Conservation (phyloP, 345 rosid species). For the Populus tremula region DNA sequence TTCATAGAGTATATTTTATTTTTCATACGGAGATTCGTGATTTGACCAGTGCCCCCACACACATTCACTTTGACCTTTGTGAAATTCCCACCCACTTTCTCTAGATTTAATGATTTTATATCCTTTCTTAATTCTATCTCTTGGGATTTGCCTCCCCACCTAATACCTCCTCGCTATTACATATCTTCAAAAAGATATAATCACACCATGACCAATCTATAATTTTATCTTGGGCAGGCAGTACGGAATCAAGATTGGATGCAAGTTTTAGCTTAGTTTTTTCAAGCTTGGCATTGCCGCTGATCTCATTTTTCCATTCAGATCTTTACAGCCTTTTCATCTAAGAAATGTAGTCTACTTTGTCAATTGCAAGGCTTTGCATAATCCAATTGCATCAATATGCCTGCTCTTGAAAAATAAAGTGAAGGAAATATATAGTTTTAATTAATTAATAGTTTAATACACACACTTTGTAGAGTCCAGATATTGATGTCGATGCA, state of each 20-base stretch:
- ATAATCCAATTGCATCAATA: no score
- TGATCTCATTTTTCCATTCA: no score
- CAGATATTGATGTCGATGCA: not conserved
- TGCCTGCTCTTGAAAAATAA: no score
- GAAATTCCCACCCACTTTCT: not conserved
- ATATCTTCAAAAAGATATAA: not conserved
- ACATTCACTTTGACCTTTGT: not conserved
- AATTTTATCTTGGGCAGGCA: not conserved
- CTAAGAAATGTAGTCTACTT: no score
- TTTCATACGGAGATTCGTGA: not conserved
- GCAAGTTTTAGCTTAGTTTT: no score
- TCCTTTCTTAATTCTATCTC: not conserved
- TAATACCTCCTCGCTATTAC: not conserved
- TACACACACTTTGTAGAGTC: not conserved
- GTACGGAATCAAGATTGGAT: not conserved
- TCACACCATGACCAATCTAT: not conserved
- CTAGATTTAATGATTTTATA: not conserved
- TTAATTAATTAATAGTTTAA: no score
- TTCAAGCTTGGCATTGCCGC: not conserved
- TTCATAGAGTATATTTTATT: not conserved
- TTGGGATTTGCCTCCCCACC: not conserved
- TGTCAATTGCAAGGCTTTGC: no score
- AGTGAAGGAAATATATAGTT: not conserved
- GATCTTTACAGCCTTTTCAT: no score
- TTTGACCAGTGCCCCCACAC: not conserved